phyloP scores from a whole-genome alignment of 208 protist species.

The Acanthamoeba culbertsoni region DNA sequence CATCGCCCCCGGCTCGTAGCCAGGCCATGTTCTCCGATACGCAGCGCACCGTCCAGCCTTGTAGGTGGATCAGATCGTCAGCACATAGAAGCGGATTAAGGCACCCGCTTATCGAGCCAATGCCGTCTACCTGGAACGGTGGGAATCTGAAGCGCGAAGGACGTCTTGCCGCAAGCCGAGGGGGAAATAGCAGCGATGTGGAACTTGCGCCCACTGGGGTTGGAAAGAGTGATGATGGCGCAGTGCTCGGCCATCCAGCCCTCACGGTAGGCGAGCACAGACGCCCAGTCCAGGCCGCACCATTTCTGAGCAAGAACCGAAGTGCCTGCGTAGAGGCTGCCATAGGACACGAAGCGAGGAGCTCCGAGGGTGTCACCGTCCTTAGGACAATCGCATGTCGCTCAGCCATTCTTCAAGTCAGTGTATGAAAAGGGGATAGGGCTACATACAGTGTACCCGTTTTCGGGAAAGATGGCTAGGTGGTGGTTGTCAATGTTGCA shows the following conservation, averaged over 20 bases:
- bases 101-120: too few species aligned
- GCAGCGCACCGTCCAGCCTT: slow-evolving; percentile 81
- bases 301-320: not conserved
- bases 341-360: not conserved
- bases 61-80: too few species aligned
- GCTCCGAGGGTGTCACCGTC: slow-evolving; percentile 87
- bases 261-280: not conserved
- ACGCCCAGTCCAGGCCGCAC: not conserved
- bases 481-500: slow-evolving; percentile 72
- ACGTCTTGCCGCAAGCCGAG: slow-evolving; percentile 87
- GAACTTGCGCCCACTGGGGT: slow-evolving; percentile 76
- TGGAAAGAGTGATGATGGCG: slow-evolving; percentile 81
- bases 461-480: slow-evolving; percentile 83
- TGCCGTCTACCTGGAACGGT: too few species aligned
- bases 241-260: slow-evolving; percentile 80
- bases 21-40: slow-evolving; percentile 87
- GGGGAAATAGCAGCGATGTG: slow-evolving; percentile 86
- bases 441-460: too few species aligned
- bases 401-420: too few species aligned
- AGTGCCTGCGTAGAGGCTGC: not conserved
- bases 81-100: too few species aligned
- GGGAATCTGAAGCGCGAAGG: slow-evolving; percentile 82
- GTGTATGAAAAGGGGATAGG: too few species aligned
- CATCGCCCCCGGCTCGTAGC: slow-evolving; percentile 76
- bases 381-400: too few species aligned